Conservation (phyloP, 306 rosid species). For the Malus fusca region DNA sequence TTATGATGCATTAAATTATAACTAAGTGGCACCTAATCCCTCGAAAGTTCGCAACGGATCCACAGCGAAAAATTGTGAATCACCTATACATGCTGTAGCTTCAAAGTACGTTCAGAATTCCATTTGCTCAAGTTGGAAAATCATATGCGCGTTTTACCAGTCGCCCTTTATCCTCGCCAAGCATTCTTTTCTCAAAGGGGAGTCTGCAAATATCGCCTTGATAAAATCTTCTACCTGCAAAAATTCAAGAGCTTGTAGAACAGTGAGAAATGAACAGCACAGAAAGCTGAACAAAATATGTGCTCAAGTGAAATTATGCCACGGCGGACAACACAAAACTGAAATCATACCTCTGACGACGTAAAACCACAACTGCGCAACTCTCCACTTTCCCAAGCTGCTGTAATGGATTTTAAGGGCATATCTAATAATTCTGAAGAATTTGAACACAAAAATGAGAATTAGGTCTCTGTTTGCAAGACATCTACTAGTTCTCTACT, state of each 20-base stretch:
- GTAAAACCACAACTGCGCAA: constrained; percentile 55
- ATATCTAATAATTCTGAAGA: constrained; percentile 73
- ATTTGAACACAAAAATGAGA: neutral
- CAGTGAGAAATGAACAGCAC: neutral
- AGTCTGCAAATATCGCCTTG: constrained; percentile 77
- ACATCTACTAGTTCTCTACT: neutral
- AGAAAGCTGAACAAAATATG: neutral
- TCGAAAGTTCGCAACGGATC: neutral
- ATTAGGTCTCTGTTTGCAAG: constrained; percentile 9
- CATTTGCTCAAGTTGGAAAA: neutral
- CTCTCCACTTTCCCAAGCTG: constrained; percentile 79
- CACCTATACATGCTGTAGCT: neutral
- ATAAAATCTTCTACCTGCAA: constrained; percentile 65
- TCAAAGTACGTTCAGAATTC: neutral
- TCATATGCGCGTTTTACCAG: constrained; percentile 22
- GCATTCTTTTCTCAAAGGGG: constrained; percentile 71
- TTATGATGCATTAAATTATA: too few relatives aligned
- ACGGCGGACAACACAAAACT: constrained; percentile 25
- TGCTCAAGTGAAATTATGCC: constrained; percentile 36
- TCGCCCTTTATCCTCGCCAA: constrained; percentile 51
- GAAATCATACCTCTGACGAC: constrained; percentile 51
- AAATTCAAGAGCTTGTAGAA: neutral
- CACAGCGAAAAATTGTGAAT: neutral
- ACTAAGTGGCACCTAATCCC: neutral
- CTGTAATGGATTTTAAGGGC: constrained; percentile 73